A percentile compares a stretch with the other conserved stretches of the same genome.
These are phyloP conservation scores for Penicillium atrosanguineum DNA, from an alignment of 495 filamentous ascomycete genomes.

Conservation along the genomic window DNA sequence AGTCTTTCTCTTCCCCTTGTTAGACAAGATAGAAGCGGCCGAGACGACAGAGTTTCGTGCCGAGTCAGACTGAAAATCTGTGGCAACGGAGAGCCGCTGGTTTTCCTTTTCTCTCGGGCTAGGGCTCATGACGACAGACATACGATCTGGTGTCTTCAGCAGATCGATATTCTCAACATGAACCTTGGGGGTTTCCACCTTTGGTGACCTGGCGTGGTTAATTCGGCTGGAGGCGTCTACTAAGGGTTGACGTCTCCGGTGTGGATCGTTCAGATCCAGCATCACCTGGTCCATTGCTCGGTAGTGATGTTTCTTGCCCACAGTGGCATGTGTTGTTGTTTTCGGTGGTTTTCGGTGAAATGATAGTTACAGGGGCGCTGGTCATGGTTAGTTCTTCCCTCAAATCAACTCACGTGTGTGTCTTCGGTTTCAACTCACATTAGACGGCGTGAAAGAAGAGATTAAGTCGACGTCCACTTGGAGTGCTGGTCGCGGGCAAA, in stretches of 20 bases:
- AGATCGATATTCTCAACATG: constrained; percentile 24
- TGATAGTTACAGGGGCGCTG: background rate
- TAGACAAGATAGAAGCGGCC: constrained; percentile 60
- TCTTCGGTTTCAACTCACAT: background rate
- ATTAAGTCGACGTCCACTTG: constrained; percentile 1
- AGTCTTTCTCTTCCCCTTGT: constrained; percentile 65
- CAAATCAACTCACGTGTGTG: background rate
- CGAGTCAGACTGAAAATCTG: constrained; percentile 50
- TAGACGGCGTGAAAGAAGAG: background rate
- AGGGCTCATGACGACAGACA: constrained; percentile 37
- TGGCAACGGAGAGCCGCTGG: constrained; percentile 51
- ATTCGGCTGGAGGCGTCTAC: constrained; percentile 46
- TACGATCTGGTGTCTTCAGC: constrained; percentile 34
- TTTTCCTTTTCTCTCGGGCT: constrained; percentile 43
- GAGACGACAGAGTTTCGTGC: constrained; percentile 75
- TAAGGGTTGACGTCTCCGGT: constrained; percentile 45
- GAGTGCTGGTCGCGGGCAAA: background rate
- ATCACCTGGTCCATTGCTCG: constrained; percentile 19
- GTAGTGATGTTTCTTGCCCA: background rate
- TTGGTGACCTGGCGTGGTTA: constrained; percentile 38
- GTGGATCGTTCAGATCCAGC: constrained; percentile 18
- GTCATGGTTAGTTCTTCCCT: background rate
- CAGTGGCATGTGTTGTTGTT: background rate
- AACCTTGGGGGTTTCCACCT: constrained; percentile 21
- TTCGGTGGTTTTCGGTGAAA: background rate